A percentile compares a stretch with the other conserved stretches of the same genome.
Evolutionary conservation across 2,329 filamentous ascomycete species (phyloP).

Genomic region (Fusarium guadeloupense): DNA sequence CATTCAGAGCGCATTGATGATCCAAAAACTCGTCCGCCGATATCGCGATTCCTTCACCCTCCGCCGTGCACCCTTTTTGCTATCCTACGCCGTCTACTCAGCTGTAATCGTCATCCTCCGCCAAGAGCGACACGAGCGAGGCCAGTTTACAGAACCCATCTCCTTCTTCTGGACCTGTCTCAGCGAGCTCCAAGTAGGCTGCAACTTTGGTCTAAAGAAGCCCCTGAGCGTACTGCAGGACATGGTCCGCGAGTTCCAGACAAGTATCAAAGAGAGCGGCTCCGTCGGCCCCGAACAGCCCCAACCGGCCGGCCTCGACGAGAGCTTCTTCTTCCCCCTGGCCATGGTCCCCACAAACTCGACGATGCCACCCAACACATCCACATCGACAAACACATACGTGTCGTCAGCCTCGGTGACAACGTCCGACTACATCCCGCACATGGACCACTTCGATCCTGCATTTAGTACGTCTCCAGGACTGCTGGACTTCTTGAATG

Average conservation of each 20-base stretch:
- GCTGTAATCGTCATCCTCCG: conserved; percentile 47
- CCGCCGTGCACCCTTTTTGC: conserved; percentile 52
- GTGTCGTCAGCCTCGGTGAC: conserved; percentile 12
- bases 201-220: conserved; percentile 50
- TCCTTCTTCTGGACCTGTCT: conserved; percentile 51
- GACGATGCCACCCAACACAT: conserved; percentile 14
- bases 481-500: conserved; percentile 43
- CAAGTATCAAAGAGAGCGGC: conserved; percentile 43
- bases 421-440: conserved; percentile 32
- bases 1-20: conserved; percentile 48
- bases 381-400: conserved; percentile 31
- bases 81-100: conserved; percentile 54
- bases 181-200: conserved; percentile 48
- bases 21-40: conserved; percentile 48
- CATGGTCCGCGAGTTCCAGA: conserved; percentile 46
- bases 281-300: conserved; percentile 30
- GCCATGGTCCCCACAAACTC: conserved; percentile 37
- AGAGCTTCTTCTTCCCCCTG: conserved; percentile 45
- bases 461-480: conserved; percentile 41
- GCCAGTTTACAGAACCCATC: conserved; percentile 47
- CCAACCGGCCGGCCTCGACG: conserved; percentile 41
- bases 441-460: conserved; percentile 41
- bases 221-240: conserved; percentile 48
- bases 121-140: conserved; percentile 45
- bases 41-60: conserved; percentile 53